Conservation (phyloP, 202 grass and related monocot genomes). For the Bolboschoenoplectus hybrid region DNA sequence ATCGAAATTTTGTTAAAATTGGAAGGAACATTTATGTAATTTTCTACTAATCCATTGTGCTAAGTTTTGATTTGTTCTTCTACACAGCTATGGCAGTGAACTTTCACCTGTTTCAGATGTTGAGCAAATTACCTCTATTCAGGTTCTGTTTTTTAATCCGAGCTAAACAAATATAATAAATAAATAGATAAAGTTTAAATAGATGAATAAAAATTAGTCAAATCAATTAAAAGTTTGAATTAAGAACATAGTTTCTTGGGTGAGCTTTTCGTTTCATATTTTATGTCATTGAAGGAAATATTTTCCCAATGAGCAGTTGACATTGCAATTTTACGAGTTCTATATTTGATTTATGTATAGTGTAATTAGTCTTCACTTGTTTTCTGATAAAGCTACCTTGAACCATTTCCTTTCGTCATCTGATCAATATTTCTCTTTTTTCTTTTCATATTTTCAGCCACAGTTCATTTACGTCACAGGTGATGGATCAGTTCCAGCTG, state of each 20-base stretch:
- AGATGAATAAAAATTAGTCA: not conserved
- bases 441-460: conserved; percentile 36
- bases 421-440: not conserved
- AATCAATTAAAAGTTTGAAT: conserved; percentile 8
- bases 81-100: conserved; percentile 52
- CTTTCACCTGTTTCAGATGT: conserved; percentile 46
- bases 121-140: conserved; percentile 36
- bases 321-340: not conserved
- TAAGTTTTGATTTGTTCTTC: conserved; percentile 27
- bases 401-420: not conserved
- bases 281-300: not conserved
- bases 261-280: not conserved
- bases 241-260: not conserved
- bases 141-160: conserved; percentile 39
- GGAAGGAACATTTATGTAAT: not conserved
- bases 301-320: not conserved
- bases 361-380: not conserved
- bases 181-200: not conserved
- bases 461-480: conserved; percentile 51
- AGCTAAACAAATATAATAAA: conserved; percentile 22
- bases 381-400: not conserved
- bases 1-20: not conserved
- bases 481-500: conserved; percentile 54
- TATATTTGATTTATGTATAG: not conserved
- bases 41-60: not conserved